Base-by-base conservation (phyloP, 495 filamentous ascomycete species). In the Aspergillus funiculosus region DNA sequence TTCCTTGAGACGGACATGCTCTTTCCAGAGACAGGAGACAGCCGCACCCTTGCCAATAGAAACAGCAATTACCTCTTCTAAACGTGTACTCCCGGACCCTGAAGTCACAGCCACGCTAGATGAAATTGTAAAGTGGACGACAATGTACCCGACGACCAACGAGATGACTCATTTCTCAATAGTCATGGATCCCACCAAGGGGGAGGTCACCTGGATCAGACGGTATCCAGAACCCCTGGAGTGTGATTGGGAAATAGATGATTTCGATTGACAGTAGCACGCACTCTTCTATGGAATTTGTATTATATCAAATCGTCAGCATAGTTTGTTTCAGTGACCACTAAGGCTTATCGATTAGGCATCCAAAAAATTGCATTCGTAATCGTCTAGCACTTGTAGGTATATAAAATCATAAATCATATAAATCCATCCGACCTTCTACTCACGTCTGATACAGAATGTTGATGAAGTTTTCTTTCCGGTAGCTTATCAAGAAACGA, bases 131-230 rank as follows among this genome's bases (percentile, higher is more conserved):
- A 38, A 50, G 6, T 76, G 72, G 78, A 54, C 79, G 6, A 58
- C 54, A 9, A 62, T 58, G 7, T 73, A 68, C 46, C 77, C 77
- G 0, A 67, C 71, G 15, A 54, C 63, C 4, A 80, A 80, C 48
- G 72, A 77, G 40, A 53, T 54, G 20, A 79, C 74, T 11, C 78
- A 81, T 52, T 81, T 70, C 50, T 66, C 69, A 6, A 54, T 61
- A 7, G 51, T 81, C 14, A 67, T 81, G 69, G 75, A 78, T 60
- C 67, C 76, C 4, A 52, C 25, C 2, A 52, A 49, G 34, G 78
- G 77, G 0, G 60, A 50, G 21, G 39, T 78, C 11, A 50, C 55
- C 8, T 79, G 75, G 69, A 51, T 66, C 10, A 53, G 62, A 24
- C 43, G 56, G 14, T 76, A 39, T 27, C 37, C n/a, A 4, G 24